phyloP scores from a whole-genome alignment of 805 yeast species.

The Torulaspora indica region DNA sequence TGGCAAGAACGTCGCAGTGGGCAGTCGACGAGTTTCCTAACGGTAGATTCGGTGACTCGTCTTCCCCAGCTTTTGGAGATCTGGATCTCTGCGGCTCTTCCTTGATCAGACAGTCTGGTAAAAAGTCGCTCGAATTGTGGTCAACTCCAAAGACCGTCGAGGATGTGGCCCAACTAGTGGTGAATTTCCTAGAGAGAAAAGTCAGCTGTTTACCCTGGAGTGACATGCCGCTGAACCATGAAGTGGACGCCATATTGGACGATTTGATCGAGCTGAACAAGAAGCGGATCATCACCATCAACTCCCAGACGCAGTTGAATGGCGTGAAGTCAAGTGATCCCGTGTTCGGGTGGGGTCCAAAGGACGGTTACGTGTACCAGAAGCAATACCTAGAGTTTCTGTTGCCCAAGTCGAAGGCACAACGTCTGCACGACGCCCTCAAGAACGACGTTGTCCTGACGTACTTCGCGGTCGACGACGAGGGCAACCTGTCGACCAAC shows the following conservation, averaged over 20 bases:
- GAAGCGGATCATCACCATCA: conserved; percentile 71
- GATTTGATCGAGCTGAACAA: conserved; percentile 60
- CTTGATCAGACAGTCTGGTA: conserved; percentile 75
- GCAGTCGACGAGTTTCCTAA: conserved; percentile 90
- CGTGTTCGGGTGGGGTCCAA: conserved; percentile 92
- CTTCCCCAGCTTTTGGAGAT: conserved; percentile 96
- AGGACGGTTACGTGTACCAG: conserved; percentile 87
- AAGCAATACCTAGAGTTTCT: conserved; percentile 88
- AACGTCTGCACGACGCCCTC: conserved; percentile 29
- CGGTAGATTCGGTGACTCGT: conserved; percentile 97
- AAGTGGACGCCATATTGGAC: conserved; percentile 57
- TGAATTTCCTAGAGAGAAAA: conserved; percentile 66
- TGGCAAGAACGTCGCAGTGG: conserved; percentile 84
- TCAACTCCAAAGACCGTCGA: conserved; percentile 61
- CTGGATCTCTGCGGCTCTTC: conserved; percentile 76
- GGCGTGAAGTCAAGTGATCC: conserved; percentile 68
- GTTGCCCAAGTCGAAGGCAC: conserved; percentile 49
- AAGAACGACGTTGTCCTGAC: conserved; percentile 52
- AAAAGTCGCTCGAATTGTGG: conserved; percentile 82
- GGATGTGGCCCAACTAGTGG: conserved; percentile 61
- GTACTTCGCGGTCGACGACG: conserved; percentile 67
- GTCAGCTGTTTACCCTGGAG: conserved; percentile 86
- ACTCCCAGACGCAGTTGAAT: conserved; percentile 91
- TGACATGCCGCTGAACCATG: conserved; percentile 80
- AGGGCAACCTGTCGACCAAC: conserved; percentile 59